These are phyloP conservation scores for Phytophthora podocarpi DNA, from an alignment of 352 stramenopile species.

Conservation along the genomic window DNA sequence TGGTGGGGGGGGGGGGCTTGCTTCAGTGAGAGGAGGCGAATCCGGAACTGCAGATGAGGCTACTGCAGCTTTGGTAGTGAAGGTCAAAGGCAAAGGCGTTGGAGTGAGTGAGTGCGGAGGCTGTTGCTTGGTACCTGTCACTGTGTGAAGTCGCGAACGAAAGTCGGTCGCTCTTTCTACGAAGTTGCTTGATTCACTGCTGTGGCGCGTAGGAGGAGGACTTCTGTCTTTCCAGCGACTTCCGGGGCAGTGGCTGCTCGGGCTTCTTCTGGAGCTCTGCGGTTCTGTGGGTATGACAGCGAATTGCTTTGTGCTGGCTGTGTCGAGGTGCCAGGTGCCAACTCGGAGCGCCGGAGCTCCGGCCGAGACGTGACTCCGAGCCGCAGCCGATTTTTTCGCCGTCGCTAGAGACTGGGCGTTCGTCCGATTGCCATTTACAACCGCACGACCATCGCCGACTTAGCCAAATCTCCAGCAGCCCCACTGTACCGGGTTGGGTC, in stretches of 20 bases:
- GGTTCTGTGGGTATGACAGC: slow-evolving; percentile 6
- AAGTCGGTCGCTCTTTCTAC: slow-evolving; percentile 15
- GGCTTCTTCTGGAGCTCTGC: slow-evolving; percentile 6
- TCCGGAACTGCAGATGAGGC: slow-evolving; percentile 35
- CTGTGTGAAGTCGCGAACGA: slow-evolving; percentile 27
- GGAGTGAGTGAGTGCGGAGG: too few relatives aligned
- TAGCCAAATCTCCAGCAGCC: slow-evolving; percentile 21
- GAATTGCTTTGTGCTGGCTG: slow-evolving; percentile 20
- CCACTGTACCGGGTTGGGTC: background rate
- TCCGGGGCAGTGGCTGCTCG: slow-evolving; percentile 16
- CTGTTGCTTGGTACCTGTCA: slow-evolving; percentile 13
- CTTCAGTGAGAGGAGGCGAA: slow-evolving; percentile 16
- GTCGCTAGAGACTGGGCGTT: slow-evolving; percentile 1
- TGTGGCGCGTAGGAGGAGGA: too few relatives aligned
- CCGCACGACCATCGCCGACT: slow-evolving; percentile 12
- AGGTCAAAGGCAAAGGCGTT: background rate
- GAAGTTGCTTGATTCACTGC: slow-evolving; percentile 14
- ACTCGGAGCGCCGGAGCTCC: background rate
- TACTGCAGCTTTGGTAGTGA: too few relatives aligned
- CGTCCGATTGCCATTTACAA: slow-evolving; percentile 12
- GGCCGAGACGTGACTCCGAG: slow-evolving; percentile 2
- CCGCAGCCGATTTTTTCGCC: slow-evolving; percentile 25
- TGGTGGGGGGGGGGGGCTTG: background rate
- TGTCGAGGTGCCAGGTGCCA: background rate
- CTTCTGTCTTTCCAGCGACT: slow-evolving; percentile 30